Conservation (phyloP, 2,329 filamentous ascomycete genomes). For the Tolypocladium guangdongense region DNA sequence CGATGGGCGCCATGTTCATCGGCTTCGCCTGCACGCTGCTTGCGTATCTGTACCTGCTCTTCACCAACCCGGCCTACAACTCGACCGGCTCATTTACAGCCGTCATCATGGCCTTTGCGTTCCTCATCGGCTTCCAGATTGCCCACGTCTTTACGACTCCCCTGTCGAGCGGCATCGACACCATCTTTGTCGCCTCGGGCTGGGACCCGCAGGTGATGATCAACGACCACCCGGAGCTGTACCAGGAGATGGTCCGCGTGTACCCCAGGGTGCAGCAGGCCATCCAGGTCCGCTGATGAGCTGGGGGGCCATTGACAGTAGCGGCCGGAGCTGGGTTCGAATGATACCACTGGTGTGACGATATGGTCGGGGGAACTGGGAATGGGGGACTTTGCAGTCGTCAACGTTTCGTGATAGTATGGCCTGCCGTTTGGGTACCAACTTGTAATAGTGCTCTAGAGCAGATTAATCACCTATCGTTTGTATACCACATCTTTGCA, state of each 20-base stretch:
- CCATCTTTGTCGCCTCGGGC: conserved; percentile 72
- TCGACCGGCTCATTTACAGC: conserved; percentile 54
- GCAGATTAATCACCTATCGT: neutral
- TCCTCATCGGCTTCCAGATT: conserved; percentile 83
- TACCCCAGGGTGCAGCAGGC: conserved; percentile 77
- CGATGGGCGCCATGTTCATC: conserved; percentile 73
- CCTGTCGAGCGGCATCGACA: conserved; percentile 78
- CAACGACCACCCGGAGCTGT: conserved; percentile 71
- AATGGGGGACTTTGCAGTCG: neutral
- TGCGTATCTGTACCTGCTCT: conserved; percentile 76
- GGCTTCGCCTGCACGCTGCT: conserved; percentile 73
- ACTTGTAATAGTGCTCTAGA: neutral
- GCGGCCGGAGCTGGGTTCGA: neutral
- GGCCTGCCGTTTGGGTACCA: neutral
- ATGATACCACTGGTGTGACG: neutral
- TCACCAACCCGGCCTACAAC: conserved; percentile 76
- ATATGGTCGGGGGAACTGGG: neutral
- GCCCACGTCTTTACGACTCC: conserved; percentile 85
- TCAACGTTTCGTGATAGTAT: neutral
- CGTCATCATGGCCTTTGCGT: conserved; percentile 73
- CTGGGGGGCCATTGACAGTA: neutral
- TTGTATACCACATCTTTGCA: too few species aligned
- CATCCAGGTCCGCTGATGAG: conserved; percentile 33
- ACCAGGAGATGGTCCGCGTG: conserved; percentile 64
- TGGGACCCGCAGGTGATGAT: conserved; percentile 67